phyloP scores from a whole-genome alignment of 805 yeast species.

The Wickerhamiella azyma region DNA sequence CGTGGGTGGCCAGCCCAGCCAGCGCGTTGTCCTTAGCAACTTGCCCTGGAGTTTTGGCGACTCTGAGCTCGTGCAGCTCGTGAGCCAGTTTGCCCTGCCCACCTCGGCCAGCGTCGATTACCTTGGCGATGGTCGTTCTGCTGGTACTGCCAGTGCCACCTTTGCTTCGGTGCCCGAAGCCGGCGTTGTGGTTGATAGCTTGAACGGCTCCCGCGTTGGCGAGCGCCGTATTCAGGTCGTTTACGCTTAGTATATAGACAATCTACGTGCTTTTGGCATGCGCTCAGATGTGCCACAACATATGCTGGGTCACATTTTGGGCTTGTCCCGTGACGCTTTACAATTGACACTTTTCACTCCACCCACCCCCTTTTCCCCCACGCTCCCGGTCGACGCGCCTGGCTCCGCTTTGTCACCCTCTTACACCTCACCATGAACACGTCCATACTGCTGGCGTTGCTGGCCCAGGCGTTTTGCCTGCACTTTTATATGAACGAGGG shows the following conservation, averaged over 20 bases:
- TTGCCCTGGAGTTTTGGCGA: constrained; percentile 83
- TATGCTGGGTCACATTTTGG: no score
- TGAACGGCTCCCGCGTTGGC: constrained; percentile 29
- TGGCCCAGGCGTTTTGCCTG: constrained; percentile 23
- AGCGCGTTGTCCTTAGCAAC: constrained; percentile 55
- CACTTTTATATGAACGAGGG: constrained; percentile 73
- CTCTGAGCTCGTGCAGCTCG: constrained; percentile 70
- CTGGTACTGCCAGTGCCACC: constrained; percentile 78
- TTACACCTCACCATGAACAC: constrained; percentile 4
- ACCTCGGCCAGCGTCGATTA: constrained; percentile 61
- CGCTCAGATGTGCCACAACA: no score
- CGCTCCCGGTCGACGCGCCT: background rate
- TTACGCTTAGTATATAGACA: background rate
- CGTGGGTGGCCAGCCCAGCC: constrained; percentile 39
- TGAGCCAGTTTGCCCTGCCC: constrained; percentile 71
- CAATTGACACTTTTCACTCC: no score
- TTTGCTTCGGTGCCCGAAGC: constrained; percentile 57
- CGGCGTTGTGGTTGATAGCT: constrained; percentile 55
- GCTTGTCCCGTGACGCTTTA: no score
- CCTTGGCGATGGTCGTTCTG: constrained; percentile 47
- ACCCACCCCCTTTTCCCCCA: background rate
- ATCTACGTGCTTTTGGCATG: no score
- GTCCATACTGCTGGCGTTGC: constrained; percentile 8
- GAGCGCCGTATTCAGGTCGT: background rate
- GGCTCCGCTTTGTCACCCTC: no score